Evolutionary conservation across 2,329 filamentous ascomycete genomes (phyloP).

Genomic region (Tolypocladium guangdongense): DNA sequence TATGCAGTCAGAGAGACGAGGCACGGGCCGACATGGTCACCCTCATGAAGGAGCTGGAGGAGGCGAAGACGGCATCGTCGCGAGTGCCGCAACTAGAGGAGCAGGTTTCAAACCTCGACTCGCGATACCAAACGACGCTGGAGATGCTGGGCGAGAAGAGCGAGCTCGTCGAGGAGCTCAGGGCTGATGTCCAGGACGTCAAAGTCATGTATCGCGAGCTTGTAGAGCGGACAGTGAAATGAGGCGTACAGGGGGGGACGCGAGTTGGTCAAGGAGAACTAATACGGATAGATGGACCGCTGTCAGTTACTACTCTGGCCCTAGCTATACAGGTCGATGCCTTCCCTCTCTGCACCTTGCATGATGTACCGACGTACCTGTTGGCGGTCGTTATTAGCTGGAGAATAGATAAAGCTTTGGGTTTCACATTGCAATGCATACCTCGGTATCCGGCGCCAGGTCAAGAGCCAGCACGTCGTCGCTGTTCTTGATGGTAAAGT

Average conservation of each 20-base stretch:
- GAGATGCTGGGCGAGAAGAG: conserved; percentile 97
- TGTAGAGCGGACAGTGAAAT: conserved; percentile 73
- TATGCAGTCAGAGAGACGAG: conserved; percentile 81
- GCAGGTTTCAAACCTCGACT: conserved; percentile 57
- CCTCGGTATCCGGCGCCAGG: conserved; percentile 76
- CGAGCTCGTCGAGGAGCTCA: conserved; percentile 84
- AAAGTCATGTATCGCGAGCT: conserved; percentile 95
- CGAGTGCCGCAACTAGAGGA: conserved; percentile 55
- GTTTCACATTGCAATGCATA: conserved; percentile 25
- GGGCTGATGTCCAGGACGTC: conserved; percentile 79
- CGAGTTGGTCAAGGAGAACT: not conserved
- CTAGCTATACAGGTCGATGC: conserved; percentile 47
- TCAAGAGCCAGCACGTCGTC: conserved; percentile 67
- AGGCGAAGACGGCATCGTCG: conserved; percentile 47
- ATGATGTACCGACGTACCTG: conserved; percentile 69
- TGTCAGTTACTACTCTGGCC: not conserved
- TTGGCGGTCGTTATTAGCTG: conserved; percentile 2
- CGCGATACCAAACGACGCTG: conserved; percentile 79
- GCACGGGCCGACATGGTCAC: conserved; percentile 83
- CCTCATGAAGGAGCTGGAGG: conserved; percentile 78
- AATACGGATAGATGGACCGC: not conserved
- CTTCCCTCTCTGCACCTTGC: conserved; percentile 71
- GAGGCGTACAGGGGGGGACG: not conserved
- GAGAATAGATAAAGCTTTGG: not conserved
- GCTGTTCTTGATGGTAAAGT: conserved; percentile 63